Evolutionary conservation across 1,284 basidiomycete species (phyloP), one percentile per base, ranked within the genome.

Genomic region (Hemileia vastatrix): DNA sequence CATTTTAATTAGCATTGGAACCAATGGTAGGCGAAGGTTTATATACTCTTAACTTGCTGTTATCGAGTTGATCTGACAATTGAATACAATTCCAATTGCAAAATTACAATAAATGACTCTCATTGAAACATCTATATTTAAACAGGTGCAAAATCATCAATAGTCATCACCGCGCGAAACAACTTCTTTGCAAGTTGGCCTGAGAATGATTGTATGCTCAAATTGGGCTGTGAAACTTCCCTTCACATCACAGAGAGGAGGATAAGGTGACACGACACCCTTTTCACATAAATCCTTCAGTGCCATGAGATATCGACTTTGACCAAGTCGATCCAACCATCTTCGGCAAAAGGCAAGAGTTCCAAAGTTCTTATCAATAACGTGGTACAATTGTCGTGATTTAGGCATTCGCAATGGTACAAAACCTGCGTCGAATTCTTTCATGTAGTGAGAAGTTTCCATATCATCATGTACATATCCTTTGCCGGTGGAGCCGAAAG

Each of bases 401-500:
- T 67, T 70, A 59, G 69, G 64, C 19, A 74, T 64, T 21, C 70
- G 67, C 55, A 47, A 8, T 21, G 31, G 6, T 9, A 64, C 65
- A 11, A 36, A 5, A 11, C 5, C 33, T 6, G 85, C 84, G 72
- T 90, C 82, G 65, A 80, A 75, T 40, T 83, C 81, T 72, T 81
- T 82, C 5, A 89, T 90, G 73, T 95, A 98, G 77, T 98, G 94
- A 31, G 91, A 95, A 72, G 86, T 88, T 48, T 93, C 93, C 44
- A 71, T 72, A 65, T 82, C 82, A 72, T 97, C 94, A 11, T 89
- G 81, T 13, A 96, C 90, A 49, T 85, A 82, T 2, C 94, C 94
- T 47, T 87, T 82, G n/a, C 95, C 94, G 0, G 94, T 98, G 19
- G 88, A 89, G 19, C 94, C 94, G 77, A 98, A 98, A 0, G 95